Evolutionary conservation across 139 green algal genomes (phyloP).

Genomic region (Spirogloea muscicola): DNA sequence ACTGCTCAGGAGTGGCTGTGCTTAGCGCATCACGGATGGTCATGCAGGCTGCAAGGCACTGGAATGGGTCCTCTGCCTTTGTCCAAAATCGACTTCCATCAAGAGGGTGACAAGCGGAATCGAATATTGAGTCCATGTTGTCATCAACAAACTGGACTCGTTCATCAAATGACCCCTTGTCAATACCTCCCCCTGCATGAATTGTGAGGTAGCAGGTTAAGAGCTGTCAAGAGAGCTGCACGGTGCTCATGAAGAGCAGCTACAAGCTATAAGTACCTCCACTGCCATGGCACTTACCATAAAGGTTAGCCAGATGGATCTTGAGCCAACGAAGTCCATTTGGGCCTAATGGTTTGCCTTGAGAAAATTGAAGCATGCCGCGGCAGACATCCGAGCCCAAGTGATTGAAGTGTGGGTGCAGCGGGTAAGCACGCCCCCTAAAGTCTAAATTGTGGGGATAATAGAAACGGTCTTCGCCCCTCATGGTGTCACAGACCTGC

Average conservation of each 20-base stretch:
- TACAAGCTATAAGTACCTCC: no score
- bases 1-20: constrained; percentile 61
- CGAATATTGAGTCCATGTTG: constrained; percentile 61
- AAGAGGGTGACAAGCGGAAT: constrained; percentile 58
- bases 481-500: no score
- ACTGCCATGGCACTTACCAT: no score
- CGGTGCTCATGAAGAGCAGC: no score
- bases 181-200: no score
- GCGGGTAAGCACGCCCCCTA: constrained; percentile 89
- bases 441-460: constrained; percentile 94
- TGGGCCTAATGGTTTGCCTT: constrained; percentile 64
- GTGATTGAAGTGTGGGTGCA: constrained; percentile 93
- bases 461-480: constrained; percentile 65
- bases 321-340: constrained; percentile 75
- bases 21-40: constrained; percentile 72
- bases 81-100: constrained; percentile 67
- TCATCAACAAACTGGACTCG: constrained; percentile 61
- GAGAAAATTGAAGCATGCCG: constrained; percentile 66
- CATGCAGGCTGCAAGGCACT: constrained; percentile 78
- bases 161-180: constrained; percentile 79
- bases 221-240: no score
- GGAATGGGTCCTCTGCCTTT: constrained; percentile 79
- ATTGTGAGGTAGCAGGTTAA: no score
- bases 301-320: constrained; percentile 83
- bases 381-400: constrained; percentile 81